Conservation (phyloP, 2,329 filamentous ascomycete genomes). For the Drechslerella coelobrocha region DNA sequence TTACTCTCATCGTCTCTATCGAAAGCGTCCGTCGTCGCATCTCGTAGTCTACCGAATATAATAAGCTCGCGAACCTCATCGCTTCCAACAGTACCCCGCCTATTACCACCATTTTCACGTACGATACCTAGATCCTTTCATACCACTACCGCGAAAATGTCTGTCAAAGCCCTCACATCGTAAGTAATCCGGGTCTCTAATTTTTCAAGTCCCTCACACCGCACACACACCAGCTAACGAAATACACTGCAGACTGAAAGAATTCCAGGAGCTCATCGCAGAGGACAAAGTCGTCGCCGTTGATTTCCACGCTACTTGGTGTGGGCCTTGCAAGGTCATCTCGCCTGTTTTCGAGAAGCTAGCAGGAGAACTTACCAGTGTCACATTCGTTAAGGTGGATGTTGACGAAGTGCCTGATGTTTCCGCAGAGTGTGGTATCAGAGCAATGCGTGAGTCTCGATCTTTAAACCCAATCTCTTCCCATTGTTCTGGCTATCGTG, state of each 20-base stretch:
- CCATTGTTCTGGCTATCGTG: neutral
- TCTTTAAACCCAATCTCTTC: neutral
- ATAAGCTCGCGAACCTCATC: too few species aligned
- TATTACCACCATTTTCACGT: too few species aligned
- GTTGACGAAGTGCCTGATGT: conserved; percentile 81
- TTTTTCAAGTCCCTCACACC: too few species aligned
- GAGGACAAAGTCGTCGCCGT: conserved; percentile 72
- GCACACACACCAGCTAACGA: too few species aligned
- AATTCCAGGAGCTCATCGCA: conserved; percentile 66
- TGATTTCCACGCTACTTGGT: conserved; percentile 90
- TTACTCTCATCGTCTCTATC: too few species aligned
- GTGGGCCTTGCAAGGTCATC: conserved; percentile 92
- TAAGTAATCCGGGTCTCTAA: too few species aligned
- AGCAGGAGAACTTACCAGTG: conserved; percentile 66
- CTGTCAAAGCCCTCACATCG: too few species aligned
- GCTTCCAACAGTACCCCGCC: too few species aligned
- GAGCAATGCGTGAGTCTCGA: conserved; percentile 79
- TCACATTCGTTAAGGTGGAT: conserved; percentile 87
- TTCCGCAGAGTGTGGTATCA: conserved; percentile 76
- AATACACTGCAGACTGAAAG: conserved; percentile 62
- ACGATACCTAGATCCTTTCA: too few species aligned
- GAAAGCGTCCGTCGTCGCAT: too few species aligned
- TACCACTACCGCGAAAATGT: too few species aligned
- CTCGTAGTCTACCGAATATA: too few species aligned
- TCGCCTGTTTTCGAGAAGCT: conserved; percentile 75